Base-by-base conservation (phyloP, 2,329 filamentous ascomycete genomes). In the Exserohilum turcica region DNA sequence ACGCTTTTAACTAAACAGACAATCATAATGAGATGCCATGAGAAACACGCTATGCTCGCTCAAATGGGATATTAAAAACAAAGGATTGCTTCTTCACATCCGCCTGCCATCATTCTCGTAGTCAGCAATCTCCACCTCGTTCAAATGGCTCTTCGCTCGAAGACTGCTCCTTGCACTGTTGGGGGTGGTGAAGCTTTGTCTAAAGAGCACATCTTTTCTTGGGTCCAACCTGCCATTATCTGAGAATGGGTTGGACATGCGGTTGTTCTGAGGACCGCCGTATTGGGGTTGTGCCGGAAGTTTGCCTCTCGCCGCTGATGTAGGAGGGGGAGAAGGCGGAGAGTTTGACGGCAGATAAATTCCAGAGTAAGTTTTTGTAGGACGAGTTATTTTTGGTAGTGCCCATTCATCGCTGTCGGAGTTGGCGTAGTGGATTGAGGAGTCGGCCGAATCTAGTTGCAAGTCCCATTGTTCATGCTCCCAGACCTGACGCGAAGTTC, bases 81-180 rank as follows among this genome's bases (percentile, higher is more conserved):
- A 8, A 9, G 6, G 15, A 10, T 8, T 12, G 13, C 12, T 7
- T 2, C 10, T 12, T 52, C 28, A 52, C 2, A 52, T 10, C 3
- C 43, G 16, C 6, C 36, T 60, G 63, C 66, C 64, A 7, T 65
- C 55, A 56, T 60, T 59, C 4, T 56, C 65, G 54, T 71, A 69
- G 45, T 70, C 65, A 3, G 61, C 65, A 52, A 64, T 18, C 49
- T 67, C 59, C 47, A 72, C 53, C 49, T 69, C 66, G 51, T 68
- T 62, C 37, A 72, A 47, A 59, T 68, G 61, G 44, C 67, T 72
- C 43, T 57, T 61, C 18, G 64, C 45, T 29, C 68, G 57, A 7
- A 66, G 42, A 52, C 69, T 72, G 48, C 66, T 71, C 42, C 61
- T 59, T 31, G 54, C 54, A 54, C 69, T 73, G 7, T 63, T 62